Percentiles rank a stretch among this genome's conserved stretches.
These are phyloP conservation scores for Hawksworthiomyces lignivorus DNA, from an alignment of 2,329 filamentous ascomycete genomes.

Conservation along the genomic window DNA sequence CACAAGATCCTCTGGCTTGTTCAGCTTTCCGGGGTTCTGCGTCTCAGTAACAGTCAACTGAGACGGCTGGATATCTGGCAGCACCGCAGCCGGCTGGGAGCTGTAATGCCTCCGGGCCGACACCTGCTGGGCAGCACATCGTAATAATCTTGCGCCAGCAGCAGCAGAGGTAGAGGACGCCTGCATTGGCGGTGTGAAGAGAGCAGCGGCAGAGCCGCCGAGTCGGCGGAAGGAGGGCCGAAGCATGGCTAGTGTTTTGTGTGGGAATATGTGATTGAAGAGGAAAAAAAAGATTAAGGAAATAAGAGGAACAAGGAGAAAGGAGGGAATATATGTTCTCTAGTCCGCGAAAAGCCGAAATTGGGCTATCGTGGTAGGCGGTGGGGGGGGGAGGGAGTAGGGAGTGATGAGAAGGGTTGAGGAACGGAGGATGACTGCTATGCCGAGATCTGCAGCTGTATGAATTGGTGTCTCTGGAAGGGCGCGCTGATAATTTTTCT, in stretches of 20 bases:
- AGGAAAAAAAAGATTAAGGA: not conserved
- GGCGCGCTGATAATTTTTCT: too few relatives aligned
- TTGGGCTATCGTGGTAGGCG: too few relatives aligned
- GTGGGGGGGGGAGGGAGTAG: slow-evolving; percentile 7
- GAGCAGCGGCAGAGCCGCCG: slow-evolving; percentile 19
- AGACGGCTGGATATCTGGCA: slow-evolving; percentile 65
- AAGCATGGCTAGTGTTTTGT: slow-evolving; percentile 29
- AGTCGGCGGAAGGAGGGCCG: slow-evolving; percentile 36
- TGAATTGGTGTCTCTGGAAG: too few relatives aligned
- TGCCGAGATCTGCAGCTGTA: too few relatives aligned
- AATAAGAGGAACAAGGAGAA: not conserved
- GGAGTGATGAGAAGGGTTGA: too few relatives aligned
- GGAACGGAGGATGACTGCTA: too few relatives aligned
- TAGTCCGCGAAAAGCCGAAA: too few relatives aligned
- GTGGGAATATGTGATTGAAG: not conserved
- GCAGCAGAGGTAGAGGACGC: not conserved
- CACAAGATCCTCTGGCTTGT: slow-evolving; percentile 71
- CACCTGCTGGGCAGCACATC: not conserved
- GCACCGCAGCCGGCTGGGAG: slow-evolving; percentile 44
- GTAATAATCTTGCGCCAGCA: slow-evolving; percentile 10
- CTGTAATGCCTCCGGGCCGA: slow-evolving; percentile 40
- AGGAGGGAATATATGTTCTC: not conserved
- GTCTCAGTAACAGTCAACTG: slow-evolving; percentile 71
- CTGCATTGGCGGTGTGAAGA: slow-evolving; percentile 16
- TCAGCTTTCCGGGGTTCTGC: slow-evolving; percentile 63